Base-by-base conservation (phyloP, 768 basidiomycete genomes). In the Sistotremastrum suecicum region DNA sequence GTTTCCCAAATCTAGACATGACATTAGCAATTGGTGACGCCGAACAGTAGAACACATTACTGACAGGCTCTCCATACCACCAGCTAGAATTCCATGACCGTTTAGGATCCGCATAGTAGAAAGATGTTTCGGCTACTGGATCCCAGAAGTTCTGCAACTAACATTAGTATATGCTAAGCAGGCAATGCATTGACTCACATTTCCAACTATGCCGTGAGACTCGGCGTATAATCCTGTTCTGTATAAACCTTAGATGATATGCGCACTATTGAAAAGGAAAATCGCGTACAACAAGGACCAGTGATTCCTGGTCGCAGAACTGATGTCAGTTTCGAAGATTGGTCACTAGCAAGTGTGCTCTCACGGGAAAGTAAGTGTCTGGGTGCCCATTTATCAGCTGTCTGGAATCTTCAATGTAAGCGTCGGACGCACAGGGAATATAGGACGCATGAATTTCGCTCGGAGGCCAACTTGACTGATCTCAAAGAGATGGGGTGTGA, bases 181-280 rank as follows among this genome's bases (percentile, higher is more conserved):
- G 3, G 34, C 31, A 39, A 54, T 43, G 35, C 28, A 33, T 29
- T 12, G 2, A 57, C 74, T 28, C 55, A 88, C 86, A 55, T 94
- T 95, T 8, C 76, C 90, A 28, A 95, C 74, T 40, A 95, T 89
- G 8, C 90, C 90, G 59, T 94, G 88, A 20, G 84, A 83, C 60
- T 92, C 88, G 0, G 84, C 83, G 56, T 88, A 75, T 3, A 94
- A 70, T 2, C 91, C 91, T 9, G 90, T 95, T 80, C 86, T 89
- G 49, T 34, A 20, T 6, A 40, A 34, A 37, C 42, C 20, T 31
- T 37, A 47, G 37, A 47, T 41, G 29, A 37, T 28, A 10, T 7
- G 31, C 7, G 12, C 37, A 9, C 38, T 43, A 9, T 12, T 41
- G 11, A 49, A 28, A 50, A 51, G n/a, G 32, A 38, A 20, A 8